Base-by-base conservation (phyloP, 371 early-diverging fungal species). In the Mucor saturninus region DNA sequence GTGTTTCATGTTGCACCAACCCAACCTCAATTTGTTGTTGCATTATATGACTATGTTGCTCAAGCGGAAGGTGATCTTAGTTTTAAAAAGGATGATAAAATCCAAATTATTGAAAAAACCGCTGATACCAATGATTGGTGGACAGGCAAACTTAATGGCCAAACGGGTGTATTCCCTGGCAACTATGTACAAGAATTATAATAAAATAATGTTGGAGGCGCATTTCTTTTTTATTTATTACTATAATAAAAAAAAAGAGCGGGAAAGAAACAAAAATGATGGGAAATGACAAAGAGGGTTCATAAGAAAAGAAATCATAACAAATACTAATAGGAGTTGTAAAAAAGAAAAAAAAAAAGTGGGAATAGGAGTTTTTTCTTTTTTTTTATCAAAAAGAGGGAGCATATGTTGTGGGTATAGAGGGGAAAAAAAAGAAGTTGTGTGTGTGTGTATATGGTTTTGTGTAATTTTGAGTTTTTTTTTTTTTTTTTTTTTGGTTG, bases 1-100 rank as follows among this genome's bases (percentile, higher is more conserved):
- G 45, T 52, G 38, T 35, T 32, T 28, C 42, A 56, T 51, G 40
- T 29, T 9, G 62, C 50, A 4, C 43, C 51, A 31, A 40, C 39
- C 1, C 38, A 43, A 15, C 39, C 45, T 31, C 56, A 56, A 50
- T 64, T 45, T 53, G 83, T 82, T 6, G 65, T 78, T 26, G 93
- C 93, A 9, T 61, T 92, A 35, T 92, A 91, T 69, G 90, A 92
- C 62, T 92, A 88, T 67, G 69, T 73, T 11, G 91, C 89, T 5
- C 88, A 88, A 61, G 83, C 87, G 31, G 84, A 79, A 6, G 90
- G 90, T 10, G 93, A 92, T 67, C 65, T 92, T 51, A 67, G 76
- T 26, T 90, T 92, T 76, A 68, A 69, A 5, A 86, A 84, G 57
- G 87, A 86, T 65, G 92, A 92, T 56, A 56, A 63, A 9, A 91